Evolutionary conservation across 371 early-diverging fungal species (phyloP).

Genomic region (Mucor velutinosus): DNA sequence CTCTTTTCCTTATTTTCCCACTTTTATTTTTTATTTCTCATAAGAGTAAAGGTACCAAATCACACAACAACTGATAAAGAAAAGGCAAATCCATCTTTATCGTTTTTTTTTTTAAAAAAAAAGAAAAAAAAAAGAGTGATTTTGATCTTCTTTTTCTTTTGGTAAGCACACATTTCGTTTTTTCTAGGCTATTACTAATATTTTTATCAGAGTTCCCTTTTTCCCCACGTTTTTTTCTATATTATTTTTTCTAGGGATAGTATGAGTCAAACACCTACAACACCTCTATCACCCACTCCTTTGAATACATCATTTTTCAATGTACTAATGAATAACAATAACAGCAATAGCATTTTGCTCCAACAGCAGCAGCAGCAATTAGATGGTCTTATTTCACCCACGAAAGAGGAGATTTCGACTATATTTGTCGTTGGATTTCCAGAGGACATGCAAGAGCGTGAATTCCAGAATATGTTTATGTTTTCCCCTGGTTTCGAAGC

Average conservation of each 20-base stretch:
- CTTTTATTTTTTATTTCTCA: not conserved
- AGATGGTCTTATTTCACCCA: slow-evolving; percentile 16
- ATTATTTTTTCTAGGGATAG: not conserved
- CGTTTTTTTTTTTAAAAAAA: too few relatives aligned
- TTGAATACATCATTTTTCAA: slow-evolving; percentile 24
- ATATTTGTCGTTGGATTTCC: slow-evolving; percentile 97
- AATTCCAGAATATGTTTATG: slow-evolving; percentile 95
- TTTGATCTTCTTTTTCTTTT: not conserved
- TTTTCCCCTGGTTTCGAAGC: slow-evolving; percentile 93
- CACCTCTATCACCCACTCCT: slow-evolving; percentile 24
- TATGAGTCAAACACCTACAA: slow-evolving; percentile 24
- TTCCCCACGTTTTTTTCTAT: not conserved
- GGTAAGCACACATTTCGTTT: not conserved
- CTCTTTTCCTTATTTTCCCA: not conserved
- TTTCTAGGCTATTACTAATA: not conserved
- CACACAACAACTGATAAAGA: not conserved
- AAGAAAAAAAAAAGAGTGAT: not conserved
- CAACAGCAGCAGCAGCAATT: slow-evolving; percentile 2
- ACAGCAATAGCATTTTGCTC: not conserved
- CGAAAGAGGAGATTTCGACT: slow-evolving; percentile 74
- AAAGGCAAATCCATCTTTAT: not conserved
- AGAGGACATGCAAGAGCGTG: slow-evolving; percentile 93
- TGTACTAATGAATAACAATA: slow-evolving; percentile 3
- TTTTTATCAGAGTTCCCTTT: not conserved
- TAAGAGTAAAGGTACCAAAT: not conserved